phyloP scores from a whole-genome alignment of 2,329 filamentous ascomycete genomes.

The Neonectria magnoliae region DNA sequence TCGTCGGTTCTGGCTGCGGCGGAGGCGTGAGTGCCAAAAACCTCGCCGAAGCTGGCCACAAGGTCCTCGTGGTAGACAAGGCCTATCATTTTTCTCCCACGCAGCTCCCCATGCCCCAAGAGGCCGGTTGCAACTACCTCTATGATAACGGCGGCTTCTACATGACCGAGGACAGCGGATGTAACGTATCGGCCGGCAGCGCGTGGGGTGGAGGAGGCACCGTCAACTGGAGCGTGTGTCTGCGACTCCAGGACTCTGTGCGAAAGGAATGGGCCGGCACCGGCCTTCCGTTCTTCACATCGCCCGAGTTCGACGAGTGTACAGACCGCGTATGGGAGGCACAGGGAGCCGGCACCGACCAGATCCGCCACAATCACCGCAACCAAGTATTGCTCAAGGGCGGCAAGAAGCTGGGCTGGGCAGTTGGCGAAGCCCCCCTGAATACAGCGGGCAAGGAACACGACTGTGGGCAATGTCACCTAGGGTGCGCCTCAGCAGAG shows the following conservation, averaged over 20 bases:
- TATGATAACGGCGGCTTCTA: constrained; percentile 74
- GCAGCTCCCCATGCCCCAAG: constrained; percentile 78
- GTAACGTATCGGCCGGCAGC: constrained; percentile 73
- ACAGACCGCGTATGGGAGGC: constrained; percentile 81
- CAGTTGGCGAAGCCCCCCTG: constrained; percentile 75
- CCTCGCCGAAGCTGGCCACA: constrained; percentile 77
- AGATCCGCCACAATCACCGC: constrained; percentile 76
- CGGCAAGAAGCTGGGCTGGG: constrained; percentile 76
- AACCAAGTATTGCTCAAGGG: constrained; percentile 81
- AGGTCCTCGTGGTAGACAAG: constrained; percentile 85
- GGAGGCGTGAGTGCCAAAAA: constrained; percentile 85
- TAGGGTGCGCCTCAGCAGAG: constrained; percentile 71
- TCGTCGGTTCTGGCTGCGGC: constrained; percentile 89
- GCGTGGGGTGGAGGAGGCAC: constrained; percentile 89
- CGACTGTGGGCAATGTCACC: constrained; percentile 73
- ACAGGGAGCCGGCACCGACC: constrained; percentile 77
- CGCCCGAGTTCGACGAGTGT: constrained; percentile 77
- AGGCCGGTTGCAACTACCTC: constrained; percentile 68
- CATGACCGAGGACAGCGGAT: constrained; percentile 64
- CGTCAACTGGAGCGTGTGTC: constrained; percentile 80
- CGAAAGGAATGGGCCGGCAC: constrained; percentile 81
- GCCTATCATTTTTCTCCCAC: constrained; percentile 78
- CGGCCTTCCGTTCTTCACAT: constrained; percentile 78
- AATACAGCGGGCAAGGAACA: constrained; percentile 81
- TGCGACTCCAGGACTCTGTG: constrained; percentile 77